phyloP scores from a whole-genome alignment of 306 rosid species.

The Neltuma alba region DNA sequence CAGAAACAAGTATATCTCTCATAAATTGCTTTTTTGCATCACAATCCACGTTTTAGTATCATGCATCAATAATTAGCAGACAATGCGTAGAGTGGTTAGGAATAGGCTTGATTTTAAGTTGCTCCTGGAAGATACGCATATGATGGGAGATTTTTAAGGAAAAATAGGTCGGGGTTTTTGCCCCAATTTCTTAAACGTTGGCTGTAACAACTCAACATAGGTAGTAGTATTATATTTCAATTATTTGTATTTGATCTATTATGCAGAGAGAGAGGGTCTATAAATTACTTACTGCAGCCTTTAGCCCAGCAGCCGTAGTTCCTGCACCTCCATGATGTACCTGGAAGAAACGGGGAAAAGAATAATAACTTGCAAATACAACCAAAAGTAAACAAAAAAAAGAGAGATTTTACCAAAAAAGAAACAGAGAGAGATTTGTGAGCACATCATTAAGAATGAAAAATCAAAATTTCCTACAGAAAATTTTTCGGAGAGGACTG shows the following conservation, averaged over 20 bases:
- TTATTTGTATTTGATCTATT: no score
- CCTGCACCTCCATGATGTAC: constrained; percentile 99
- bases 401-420: no score
- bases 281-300: constrained; percentile 78
- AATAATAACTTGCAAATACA: constrained; percentile 13
- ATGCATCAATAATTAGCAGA: not conserved
- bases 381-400: not conserved
- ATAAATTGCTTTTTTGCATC: not conserved
- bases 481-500: not conserved
- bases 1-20: not conserved
- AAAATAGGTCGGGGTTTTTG: no score
- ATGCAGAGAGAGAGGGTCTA: not conserved
- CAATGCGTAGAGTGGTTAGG: not conserved
- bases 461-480: no score
- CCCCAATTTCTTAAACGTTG: no score
- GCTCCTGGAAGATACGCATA: not conserved
- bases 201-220: no score
- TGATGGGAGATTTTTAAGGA: not conserved
- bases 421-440: not conserved
- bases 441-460: not conserved
- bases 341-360: constrained; percentile 46
- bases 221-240: no score
- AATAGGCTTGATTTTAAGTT: no score
- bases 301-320: constrained; percentile 99
- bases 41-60: not conserved